These are phyloP conservation scores for Acer saccharum DNA, from an alignment of 345 rosid species.

Conservation along the genomic window DNA sequence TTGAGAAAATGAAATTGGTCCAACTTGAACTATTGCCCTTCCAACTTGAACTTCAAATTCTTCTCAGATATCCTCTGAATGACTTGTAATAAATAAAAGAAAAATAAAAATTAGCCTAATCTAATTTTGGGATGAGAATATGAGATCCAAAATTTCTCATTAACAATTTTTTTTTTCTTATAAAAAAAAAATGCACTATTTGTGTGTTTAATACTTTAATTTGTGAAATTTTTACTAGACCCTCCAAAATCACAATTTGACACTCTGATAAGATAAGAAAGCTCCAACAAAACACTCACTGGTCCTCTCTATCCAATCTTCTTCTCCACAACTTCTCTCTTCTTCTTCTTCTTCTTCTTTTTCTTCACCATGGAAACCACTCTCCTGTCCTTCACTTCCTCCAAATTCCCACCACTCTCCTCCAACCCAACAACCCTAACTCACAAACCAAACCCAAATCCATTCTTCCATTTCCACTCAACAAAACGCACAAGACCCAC, in stretches of 20 bases:
- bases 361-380: slow-evolving; percentile 54
- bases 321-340: neutral
- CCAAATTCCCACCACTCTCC: slow-evolving; percentile 28
- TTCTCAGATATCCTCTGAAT: too few relatives aligned
- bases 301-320: neutral
- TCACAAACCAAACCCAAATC: slow-evolving; percentile 27
- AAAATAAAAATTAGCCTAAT: too few relatives aligned
- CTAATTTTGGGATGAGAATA: too few relatives aligned
- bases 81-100: too few relatives aligned
- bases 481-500: slow-evolving; percentile 21
- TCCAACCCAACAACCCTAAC: slow-evolving; percentile 28
- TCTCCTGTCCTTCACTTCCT: slow-evolving; percentile 64
- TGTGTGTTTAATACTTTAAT: too few relatives aligned
- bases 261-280: slow-evolving; percentile 28
- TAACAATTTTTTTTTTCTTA: too few relatives aligned
- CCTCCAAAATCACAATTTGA: neutral
- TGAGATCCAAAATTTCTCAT: too few relatives aligned
- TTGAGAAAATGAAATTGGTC: too few relatives aligned
- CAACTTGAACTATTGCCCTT: too few relatives aligned
- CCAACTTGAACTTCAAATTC: too few relatives aligned
- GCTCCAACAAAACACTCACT: neutral
- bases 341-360: neutral
- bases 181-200: too few relatives aligned
- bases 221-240: neutral
- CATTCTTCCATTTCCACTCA: slow-evolving; percentile 15